Evolutionary conservation across 202 grass and related monocot genomes (phyloP), one percentile per base, ranked within the genome.

Genomic region (Panicum hallii): DNA sequence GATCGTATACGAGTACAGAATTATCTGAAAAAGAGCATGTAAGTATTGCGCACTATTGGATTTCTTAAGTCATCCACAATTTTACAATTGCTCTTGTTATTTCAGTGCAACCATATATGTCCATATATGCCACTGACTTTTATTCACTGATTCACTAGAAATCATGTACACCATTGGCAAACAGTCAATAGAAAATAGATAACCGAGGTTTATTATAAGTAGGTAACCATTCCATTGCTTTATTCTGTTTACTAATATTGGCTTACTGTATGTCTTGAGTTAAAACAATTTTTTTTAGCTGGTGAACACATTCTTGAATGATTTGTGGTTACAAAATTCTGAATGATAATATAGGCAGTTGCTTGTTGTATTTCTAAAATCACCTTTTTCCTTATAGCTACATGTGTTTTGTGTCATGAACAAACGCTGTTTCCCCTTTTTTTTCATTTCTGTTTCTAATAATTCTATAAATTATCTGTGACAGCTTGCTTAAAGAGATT

Each of bases 1-100:
- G 74, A 88, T 81, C 44, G 48, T 23, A n/a, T 85, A 32, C 81
- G 79, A 16, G 72, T 85, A 9, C 66, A 61, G 41, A 86, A 78
- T 45, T 94, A 80, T 74, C 79, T 88, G 66, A 90, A 46, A 79
- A 92, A 71, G 54, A 90, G 42, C 79, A 40, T 13, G 92, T 90
- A 91, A 68, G 84, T 76, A 48, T 53, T 77, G 34, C 70, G 0
- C 4, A 16, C 30, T 55, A 19, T 15, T 0, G 61, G 16, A 0
- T 23, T 32, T 63, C 1, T 52, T 41, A 74, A 34, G 9, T 40
- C 11, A 32, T 46, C 50, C 38, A 20, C 6, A 46, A 30, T 41
- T 47, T 32, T 77, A 26, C 34, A 67, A 43, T 30, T 28, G 14
- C 11, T 1, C 40, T 42, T 9, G 19, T 23, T 20, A 67, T 57